Percentiles rank a stretch among this genome's conserved stretches.
These are phyloP conservation scores for Pseudopyrenochaeta lycopersici DNA, from an alignment of 2,329 filamentous ascomycete genomes.

Conservation along the genomic window DNA sequence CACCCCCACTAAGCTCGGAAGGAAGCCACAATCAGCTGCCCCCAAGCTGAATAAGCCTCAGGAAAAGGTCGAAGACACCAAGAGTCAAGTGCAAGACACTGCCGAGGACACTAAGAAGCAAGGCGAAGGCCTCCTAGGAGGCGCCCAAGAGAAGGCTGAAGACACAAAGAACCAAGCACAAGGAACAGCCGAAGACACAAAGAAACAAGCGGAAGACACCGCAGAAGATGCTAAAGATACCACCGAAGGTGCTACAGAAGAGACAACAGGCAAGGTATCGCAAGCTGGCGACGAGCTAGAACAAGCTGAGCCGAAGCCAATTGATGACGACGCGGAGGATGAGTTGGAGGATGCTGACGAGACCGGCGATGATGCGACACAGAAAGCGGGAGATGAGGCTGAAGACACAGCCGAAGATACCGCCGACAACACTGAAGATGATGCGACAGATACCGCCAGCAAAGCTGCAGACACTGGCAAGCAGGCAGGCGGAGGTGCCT, in stretches of 20 bases:
- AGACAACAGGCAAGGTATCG: slow-evolving; percentile 58
- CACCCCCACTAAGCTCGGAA: slow-evolving; percentile 61
- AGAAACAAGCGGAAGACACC: slow-evolving; percentile 51
- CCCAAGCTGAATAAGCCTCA: slow-evolving; percentile 54
- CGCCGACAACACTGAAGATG: slow-evolving; percentile 54
- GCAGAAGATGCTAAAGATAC: slow-evolving; percentile 48
- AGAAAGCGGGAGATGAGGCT: slow-evolving; percentile 57
- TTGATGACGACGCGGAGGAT: slow-evolving; percentile 53
- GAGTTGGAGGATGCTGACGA: slow-evolving; percentile 44
- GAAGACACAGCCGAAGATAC: slow-evolving; percentile 47
- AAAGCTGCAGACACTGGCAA: slow-evolving; percentile 47
- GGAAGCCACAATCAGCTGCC: slow-evolving; percentile 52
- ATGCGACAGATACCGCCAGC: slow-evolving; percentile 45
- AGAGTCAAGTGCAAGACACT: slow-evolving; percentile 46
- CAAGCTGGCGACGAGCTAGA: slow-evolving; percentile 56
- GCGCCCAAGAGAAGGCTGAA: slow-evolving; percentile 35
- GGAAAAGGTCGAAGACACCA: slow-evolving; percentile 45
- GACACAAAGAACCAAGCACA: slow-evolving; percentile 51
- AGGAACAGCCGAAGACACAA: slow-evolving; percentile 45
- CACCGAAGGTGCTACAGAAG: slow-evolving; percentile 47
- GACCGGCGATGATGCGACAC: slow-evolving; percentile 49
- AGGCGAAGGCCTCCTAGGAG: slow-evolving; percentile 18
- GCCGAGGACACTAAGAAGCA: slow-evolving; percentile 48
- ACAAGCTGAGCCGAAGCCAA: slow-evolving; percentile 57
- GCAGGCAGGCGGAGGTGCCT: slow-evolving; percentile 48